Evolutionary conservation across 768 basidiomycete genomes (phyloP), one percentile per base, ranked within the genome.

Genomic region (Dendrothele bispora): DNA sequence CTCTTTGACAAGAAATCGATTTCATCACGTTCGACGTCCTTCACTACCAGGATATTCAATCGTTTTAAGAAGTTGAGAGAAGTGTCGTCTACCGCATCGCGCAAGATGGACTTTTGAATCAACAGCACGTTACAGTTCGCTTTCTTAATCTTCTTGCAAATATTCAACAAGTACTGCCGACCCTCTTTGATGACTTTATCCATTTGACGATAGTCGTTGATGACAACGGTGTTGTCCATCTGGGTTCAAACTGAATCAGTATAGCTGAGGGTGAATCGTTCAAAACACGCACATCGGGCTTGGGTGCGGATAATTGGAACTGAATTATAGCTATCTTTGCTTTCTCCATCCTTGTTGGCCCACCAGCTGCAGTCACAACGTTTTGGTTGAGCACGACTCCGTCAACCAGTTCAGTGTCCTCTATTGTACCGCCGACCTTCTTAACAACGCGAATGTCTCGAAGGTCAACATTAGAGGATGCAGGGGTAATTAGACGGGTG

Each of bases 211-310:
- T 99, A 99, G 70, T 99, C 95, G 54, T 95, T 98, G 58, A 99
- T 98, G 43, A 98, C 88, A 36, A 99, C 94, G 4, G 95, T 98
- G 74, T 99, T 98, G 69, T 99, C 97, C 95, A 99, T 99, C 95
- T 98, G 57, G 8, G 20, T 10, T 29, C 15, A 20, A 17, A 34
- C 50, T 5, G 52, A 28, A 26, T 15, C 25, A 52, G 28, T 17
- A 51, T 43, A 18, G 28, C 46, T 18, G 11, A 45, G 18, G n/a
- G 5, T 37, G 24, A 29, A 34, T 15, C 27, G 26, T 3, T 7
- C 21, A 20, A 7, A 34, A 7, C n/a, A 68, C 89, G 52, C 64
- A 95, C 95, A 61, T 99, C 97, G 3, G 97, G 95, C 68, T 99
- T 99, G 6, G 97, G 97, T 32, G 93, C 90, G 55, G 88, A 92